These are phyloP conservation scores for Fagopyrum homotropicum DNA, from an alignment of 148 eudicot species.

Conservation along the genomic window DNA sequence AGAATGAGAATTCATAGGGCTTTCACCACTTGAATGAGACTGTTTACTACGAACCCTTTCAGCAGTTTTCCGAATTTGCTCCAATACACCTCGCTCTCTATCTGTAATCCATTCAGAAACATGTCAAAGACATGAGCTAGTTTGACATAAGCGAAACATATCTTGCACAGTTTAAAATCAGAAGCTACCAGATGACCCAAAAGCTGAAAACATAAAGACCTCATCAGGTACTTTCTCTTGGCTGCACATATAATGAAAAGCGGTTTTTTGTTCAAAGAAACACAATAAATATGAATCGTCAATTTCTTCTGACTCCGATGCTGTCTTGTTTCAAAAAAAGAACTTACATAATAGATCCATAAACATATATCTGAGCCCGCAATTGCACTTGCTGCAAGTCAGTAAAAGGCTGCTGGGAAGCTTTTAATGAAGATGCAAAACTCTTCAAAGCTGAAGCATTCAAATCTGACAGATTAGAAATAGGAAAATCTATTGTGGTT, in stretches of 20 bases:
- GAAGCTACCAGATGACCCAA: constrained; percentile 70
- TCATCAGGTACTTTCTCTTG: constrained; percentile 94
- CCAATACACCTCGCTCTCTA: constrained; percentile 72
- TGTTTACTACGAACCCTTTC: constrained; percentile 63
- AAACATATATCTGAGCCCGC: constrained; percentile 97
- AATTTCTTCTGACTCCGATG: too few relatives aligned
- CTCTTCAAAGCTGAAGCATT: constrained; percentile 37
- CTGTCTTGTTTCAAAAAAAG: neutral
- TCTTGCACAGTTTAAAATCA: constrained; percentile 5
- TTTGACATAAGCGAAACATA: neutral
- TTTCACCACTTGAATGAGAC: constrained; percentile 36
- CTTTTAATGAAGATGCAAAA: constrained; percentile 30
- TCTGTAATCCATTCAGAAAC: constrained; percentile 29
- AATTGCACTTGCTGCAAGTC: constrained; percentile 92
- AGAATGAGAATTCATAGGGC: constrained; percentile 33
- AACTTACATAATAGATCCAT: constrained; percentile 92
- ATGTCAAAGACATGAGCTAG: constrained; percentile 12
- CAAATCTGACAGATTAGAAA: constrained; percentile 49
- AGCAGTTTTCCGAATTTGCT: constrained; percentile 67
- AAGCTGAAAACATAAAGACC: constrained; percentile 87
- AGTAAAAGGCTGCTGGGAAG: constrained; percentile 68
- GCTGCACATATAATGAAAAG: constrained; percentile 37
- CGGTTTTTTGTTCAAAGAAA: neutral
- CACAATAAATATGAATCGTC: neutral
- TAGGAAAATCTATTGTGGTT: constrained; percentile 24